Evolutionary conservation across 192 early-diverging fungal species (phyloP), one percentile per base, ranked within the genome.

Genomic region (Gigaspora rosea): DNA sequence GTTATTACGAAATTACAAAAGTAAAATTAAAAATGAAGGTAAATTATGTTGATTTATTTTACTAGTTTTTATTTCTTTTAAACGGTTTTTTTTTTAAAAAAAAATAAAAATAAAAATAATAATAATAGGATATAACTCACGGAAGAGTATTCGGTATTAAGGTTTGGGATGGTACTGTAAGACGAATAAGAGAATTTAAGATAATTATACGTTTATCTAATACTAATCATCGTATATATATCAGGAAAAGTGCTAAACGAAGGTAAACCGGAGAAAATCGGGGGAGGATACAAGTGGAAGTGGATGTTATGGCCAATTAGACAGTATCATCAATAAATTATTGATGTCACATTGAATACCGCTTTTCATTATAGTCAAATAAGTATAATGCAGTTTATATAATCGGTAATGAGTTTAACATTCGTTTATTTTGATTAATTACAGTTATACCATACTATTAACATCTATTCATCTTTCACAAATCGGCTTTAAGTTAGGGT

Each of bases 131-230:
- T 47, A 47, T 48, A 49, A 58, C 32, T 8, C 71, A 73, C 22
- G 71, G 71, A 27, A 41, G 27, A 46, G 54, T 7, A 57, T 73
- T 73, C 58, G 71, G 71, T 46, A 41, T 73, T 58, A 56, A 73
- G 18, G 35, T 49, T 58, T 73, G 54, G 51, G 58, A 73, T 46
- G 71, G 71, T 73, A 46, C 57, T 27, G 35, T 56, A 57, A 54
- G 10, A 11, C 8, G 12, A n/a, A 54, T 35, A 50, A 51, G 12
- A 18, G 12, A 16, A 50, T 46, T 35, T 56, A 49, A 3, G 27
- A 71, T 20, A 18, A 54, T n/a, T 16, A 16, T 18, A 71, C 18
- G 10, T 35, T 54, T 52, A 32, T 50, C 3, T 20, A 1, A 33
- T 35, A 65, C n/a, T 65, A 41, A 41, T 65, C 6, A 32, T 0